Evolutionary conservation across 1,284 basidiomycete genomes (phyloP).

Genomic region (Serendipita sp.): DNA sequence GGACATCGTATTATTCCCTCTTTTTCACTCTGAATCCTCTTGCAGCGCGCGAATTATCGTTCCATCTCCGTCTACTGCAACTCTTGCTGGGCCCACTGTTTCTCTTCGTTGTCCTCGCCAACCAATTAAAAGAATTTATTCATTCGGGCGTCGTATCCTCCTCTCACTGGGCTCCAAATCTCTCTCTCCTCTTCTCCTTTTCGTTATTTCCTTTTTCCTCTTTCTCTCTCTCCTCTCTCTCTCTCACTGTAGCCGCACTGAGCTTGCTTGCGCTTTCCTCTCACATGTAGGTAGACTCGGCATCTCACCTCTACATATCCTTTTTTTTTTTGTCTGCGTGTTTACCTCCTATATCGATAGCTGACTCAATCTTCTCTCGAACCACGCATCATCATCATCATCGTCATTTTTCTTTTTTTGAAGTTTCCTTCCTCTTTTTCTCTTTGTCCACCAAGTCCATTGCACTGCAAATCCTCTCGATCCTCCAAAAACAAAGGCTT

Average conservation of each 20-base stretch:
- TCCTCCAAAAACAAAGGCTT: no score
- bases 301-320: slow-evolving; percentile 13
- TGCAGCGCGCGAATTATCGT: slow-evolving; percentile 10
- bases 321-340: slow-evolving; percentile 11
- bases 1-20: slow-evolving; percentile 5
- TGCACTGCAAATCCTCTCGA: no score
- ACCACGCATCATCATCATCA: slow-evolving; percentile 3
- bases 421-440: slow-evolving; percentile 14
- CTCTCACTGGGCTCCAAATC: slow-evolving; percentile 9
- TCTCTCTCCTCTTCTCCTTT: slow-evolving; percentile 9
- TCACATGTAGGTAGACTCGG: slow-evolving; percentile 1
- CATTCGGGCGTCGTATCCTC: slow-evolving; percentile 9
- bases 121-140: not conserved
- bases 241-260: slow-evolving; percentile 16
- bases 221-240: slow-evolving; percentile 12
- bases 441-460: slow-evolving; percentile 10
- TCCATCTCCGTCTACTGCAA: slow-evolving; percentile 12
- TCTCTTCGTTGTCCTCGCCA: slow-evolving; percentile 12
- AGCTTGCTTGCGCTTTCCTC: slow-evolving; percentile 10
- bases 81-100: slow-evolving; percentile 11
- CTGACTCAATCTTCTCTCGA: slow-evolving; percentile 14
- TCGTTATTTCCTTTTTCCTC: slow-evolving; percentile 7
- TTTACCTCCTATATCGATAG: slow-evolving; percentile 1
- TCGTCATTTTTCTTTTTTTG: slow-evolving; percentile 12
- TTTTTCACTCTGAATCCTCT: slow-evolving; percentile 9